Percentiles rank a stretch among this genome's conserved stretches.
phyloP scores from a whole-genome alignment of 228 moss, liverwort and hornwort genomes.

The Sphagnum magellanicum region DNA sequence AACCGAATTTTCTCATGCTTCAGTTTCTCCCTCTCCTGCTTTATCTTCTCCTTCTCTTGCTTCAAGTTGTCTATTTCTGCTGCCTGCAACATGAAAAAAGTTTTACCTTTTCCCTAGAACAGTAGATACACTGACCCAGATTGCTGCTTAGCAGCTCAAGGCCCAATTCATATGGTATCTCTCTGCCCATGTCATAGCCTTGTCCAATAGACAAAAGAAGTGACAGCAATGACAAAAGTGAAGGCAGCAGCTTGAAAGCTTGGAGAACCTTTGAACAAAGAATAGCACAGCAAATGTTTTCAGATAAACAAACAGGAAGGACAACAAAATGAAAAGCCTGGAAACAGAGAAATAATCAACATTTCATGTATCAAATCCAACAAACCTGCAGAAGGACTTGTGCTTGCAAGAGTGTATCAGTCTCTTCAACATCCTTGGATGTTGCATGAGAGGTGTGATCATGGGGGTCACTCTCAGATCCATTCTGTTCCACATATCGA shows the following conservation, averaged over 20 bases:
- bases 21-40: conserved; percentile 32
- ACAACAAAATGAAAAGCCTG: not conserved
- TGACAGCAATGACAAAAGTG: no score
- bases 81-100: conserved; percentile 24
- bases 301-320: not conserved
- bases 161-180: no score
- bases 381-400: conserved; percentile 80
- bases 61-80: conserved; percentile 79
- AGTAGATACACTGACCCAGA: no score
- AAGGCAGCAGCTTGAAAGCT: no score
- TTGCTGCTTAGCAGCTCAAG: no score
- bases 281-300: no score
- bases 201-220: no score
- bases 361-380: not conserved
- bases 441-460: conserved; percentile 62
- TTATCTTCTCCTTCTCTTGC: conserved; percentile 67
- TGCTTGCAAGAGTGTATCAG: conserved; percentile 42
- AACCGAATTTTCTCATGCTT: conserved; percentile 68
- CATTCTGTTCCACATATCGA: conserved; percentile 71
- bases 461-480: conserved; percentile 66
- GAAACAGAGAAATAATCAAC: no score
- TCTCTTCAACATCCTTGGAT: conserved; percentile 58
- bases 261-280: no score
- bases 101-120: not conserved
- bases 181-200: no score